Evolutionary conservation across 2,329 filamentous ascomycete genomes (phyloP), one percentile per base, ranked within the genome.

Genomic region (Xylaria sp.): DNA sequence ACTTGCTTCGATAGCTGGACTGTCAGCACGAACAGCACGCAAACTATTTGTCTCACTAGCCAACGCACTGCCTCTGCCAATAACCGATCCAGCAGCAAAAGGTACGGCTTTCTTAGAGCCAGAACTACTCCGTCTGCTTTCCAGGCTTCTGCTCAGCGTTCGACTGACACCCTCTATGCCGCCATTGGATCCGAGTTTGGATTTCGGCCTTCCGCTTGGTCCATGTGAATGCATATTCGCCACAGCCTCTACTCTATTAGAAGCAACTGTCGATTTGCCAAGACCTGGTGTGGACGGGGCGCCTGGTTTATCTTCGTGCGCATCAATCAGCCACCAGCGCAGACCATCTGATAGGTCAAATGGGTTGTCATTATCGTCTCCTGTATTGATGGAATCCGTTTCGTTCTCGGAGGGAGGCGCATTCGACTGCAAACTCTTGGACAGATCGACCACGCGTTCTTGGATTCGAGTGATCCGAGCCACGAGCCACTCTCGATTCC

Each of bases 281-380:
- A 96, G 82, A 0, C 93, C 92, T 0, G 94, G 93, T 0, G 93
- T 97, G n/a, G 89, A 88, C 0, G 94, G 94, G 2, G 92, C 92
- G 1, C 89, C 89, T 0, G 91, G 86, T 70, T 96, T 97, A 74
- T 99, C 94, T 75, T 99, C 94, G 1, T 85, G 82, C 0, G 94
- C 94, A 71, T 99, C 93, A 42, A 99, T 87, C 4, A 99, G 83
- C 74, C 97, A 97, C 94, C 94, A 99, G 39, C 93, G 86, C 52
- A 99, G 78, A 2, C 94, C 94, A 69, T 99, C 94, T 0, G 92
- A 96, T 10, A 99, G 81, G 68, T 97, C 92, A 73, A 99, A 99
- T 0, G 94, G 94, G 70, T 99, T 99, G 65, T 97, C 94, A 64
- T 96, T 92, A 65, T 96, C 91, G 47, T 87, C 86, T 10, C 83